Percentiles rank a stretch among this genome's conserved stretches.
Conservation (phyloP, 2,329 filamentous ascomycete genomes). For the Ophiosphaerella herpotricha region DNA sequence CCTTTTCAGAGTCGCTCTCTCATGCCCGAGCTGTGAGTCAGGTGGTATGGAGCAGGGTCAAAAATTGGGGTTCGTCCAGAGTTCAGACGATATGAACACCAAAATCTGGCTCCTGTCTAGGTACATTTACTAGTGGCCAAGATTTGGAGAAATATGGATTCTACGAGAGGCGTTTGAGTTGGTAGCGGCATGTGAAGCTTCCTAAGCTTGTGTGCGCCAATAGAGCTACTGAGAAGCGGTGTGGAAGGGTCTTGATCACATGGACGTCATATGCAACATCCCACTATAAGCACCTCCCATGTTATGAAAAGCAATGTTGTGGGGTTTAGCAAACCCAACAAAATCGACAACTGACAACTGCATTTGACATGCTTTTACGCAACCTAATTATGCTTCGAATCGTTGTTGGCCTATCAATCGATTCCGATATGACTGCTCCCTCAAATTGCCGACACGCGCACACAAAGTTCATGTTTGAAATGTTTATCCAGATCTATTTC, state of each 20-base stretch:
- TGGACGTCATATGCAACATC: conserved; percentile 1
- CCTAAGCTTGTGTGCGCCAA: conserved; percentile 8
- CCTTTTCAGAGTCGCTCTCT: conserved; percentile 10
- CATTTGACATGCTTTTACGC: no score
- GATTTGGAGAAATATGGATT: not conserved
- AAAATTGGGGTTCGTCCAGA: not conserved
- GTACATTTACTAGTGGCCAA: not conserved
- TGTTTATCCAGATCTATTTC: conserved; percentile 9
- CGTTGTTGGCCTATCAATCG: no score
- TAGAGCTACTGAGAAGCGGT: conserved; percentile 1
- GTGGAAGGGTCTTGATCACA: not conserved
- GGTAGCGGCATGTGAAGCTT: conserved; percentile 8
- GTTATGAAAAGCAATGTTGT: not conserved
- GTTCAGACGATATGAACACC: not conserved
- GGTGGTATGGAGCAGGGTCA: not conserved
- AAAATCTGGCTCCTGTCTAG: not conserved
- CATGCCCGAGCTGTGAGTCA: not conserved
- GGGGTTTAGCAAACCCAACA: not conserved
- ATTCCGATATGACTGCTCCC: no score
- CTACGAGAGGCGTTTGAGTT: conserved; percentile 2
- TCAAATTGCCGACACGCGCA: no score
- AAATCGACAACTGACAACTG: no score
- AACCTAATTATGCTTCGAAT: no score
- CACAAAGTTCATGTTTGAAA: not conserved
- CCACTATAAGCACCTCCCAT: not conserved